These are phyloP conservation scores for Erodium chrysanthum DNA, from an alignment of 441 rosid genomes.

Conservation along the genomic window DNA sequence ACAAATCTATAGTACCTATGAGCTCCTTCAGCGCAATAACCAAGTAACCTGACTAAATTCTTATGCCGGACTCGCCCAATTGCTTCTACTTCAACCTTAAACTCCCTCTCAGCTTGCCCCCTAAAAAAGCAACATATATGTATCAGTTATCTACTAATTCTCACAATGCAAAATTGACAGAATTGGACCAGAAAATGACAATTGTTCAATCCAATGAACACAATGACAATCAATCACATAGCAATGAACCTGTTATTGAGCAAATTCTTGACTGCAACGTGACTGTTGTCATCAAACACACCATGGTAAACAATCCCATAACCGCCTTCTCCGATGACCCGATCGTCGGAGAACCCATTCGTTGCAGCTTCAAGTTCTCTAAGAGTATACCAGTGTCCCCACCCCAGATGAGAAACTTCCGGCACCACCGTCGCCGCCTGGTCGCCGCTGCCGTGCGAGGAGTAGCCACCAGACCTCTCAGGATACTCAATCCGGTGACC, in stretches of 20 bases:
- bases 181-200: not conserved
- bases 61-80: slow-evolving; percentile 96
- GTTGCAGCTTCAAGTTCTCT: slow-evolving; percentile 93
- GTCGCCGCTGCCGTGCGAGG: no score
- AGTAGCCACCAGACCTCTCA: slow-evolving; percentile 47
- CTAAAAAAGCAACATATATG: slow-evolving; percentile 23
- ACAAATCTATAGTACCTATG: slow-evolving; percentile 39
- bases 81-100: slow-evolving; percentile 85
- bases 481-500: slow-evolving; percentile 24
- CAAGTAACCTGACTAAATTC: slow-evolving; percentile 88
- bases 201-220: not conserved
- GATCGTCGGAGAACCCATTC: slow-evolving; percentile 67
- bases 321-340: slow-evolving; percentile 88
- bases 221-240: slow-evolving; percentile 57
- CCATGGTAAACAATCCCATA: slow-evolving; percentile 88
- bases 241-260: slow-evolving; percentile 36
- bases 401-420: slow-evolving; percentile 76
- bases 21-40: slow-evolving; percentile 93
- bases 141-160: not conserved
- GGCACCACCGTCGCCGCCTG: slow-evolving; percentile 41
- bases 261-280: slow-evolving; percentile 83
- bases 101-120: slow-evolving; percentile 98
- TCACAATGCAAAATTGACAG: not conserved
- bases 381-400: slow-evolving; percentile 98
- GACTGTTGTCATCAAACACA: slow-evolving; percentile 55